Conservation (phyloP, 2,329 filamentous ascomycete genomes). For the Fusarium graminum region DNA sequence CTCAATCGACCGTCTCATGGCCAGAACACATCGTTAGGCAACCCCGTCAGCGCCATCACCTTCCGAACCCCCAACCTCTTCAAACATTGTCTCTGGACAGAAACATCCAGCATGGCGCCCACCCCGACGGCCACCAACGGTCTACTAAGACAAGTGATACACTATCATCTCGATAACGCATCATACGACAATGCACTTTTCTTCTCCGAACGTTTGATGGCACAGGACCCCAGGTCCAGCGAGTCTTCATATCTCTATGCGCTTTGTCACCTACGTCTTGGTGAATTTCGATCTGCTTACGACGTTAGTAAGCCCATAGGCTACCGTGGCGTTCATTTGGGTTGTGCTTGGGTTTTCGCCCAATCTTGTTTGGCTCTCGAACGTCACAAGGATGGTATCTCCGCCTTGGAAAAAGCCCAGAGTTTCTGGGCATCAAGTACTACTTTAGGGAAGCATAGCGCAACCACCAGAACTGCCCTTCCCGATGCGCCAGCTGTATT, state of each 20-base stretch:
- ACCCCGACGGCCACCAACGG: slow-evolving; percentile 63
- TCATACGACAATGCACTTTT: slow-evolving; percentile 92
- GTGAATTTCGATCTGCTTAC: slow-evolving; percentile 86
- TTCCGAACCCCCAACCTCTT: slow-evolving; percentile 17
- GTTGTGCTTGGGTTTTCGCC: slow-evolving; percentile 92
- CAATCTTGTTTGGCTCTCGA: slow-evolving; percentile 87
- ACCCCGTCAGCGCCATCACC: slow-evolving; percentile 35
- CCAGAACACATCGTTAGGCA: slow-evolving; percentile 46
- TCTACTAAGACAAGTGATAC: slow-evolving; percentile 70
- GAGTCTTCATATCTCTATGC: slow-evolving; percentile 88
- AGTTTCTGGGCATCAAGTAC: slow-evolving; percentile 80
- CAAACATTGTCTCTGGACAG: slow-evolving; percentile 37
- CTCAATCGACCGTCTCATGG: slow-evolving; percentile 45
- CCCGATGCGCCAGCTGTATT: slow-evolving; percentile 88
- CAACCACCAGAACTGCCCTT: slow-evolving; percentile 77
- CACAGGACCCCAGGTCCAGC: slow-evolving; percentile 82
- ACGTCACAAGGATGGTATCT: slow-evolving; percentile 82
- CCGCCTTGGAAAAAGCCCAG: slow-evolving; percentile 85
- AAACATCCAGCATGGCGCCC: slow-evolving; percentile 63
- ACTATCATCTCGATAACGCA: slow-evolving; percentile 88
- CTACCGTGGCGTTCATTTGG: slow-evolving; percentile 79
- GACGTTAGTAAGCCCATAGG: slow-evolving; percentile 81
- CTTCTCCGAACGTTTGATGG: slow-evolving; percentile 86
- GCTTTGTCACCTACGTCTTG: slow-evolving; percentile 85
- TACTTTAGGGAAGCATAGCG: slow-evolving; percentile 85